Evolutionary conservation across 306 rosid species (phyloP).

Genomic region (Prunus mongolica): DNA sequence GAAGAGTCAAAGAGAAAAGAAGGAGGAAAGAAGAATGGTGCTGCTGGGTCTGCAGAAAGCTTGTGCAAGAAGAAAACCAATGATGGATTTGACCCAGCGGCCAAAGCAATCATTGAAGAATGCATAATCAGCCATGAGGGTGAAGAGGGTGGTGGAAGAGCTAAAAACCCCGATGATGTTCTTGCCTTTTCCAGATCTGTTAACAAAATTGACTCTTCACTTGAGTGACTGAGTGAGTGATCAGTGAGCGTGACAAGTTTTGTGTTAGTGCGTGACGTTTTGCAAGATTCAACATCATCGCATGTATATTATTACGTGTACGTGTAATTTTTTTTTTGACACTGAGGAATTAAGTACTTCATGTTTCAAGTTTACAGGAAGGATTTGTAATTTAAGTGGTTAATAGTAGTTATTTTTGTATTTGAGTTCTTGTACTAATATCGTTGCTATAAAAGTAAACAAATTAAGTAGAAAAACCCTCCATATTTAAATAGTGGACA

Average conservation of each 20-base stretch:
- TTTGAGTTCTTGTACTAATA: no score
- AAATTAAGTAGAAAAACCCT: no score
- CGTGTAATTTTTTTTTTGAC: no score
- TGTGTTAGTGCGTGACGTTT: no score
- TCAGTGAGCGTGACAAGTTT: neutral
- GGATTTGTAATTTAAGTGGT: no score
- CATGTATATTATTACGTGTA: no score
- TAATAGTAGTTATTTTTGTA: no score
- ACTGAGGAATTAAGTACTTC: no score
- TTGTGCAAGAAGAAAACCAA: neutral
- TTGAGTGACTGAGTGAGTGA: conserved; percentile 6
- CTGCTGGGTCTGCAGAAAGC: neutral
- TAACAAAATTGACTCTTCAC: conserved; percentile 29
- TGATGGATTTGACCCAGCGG: conserved; percentile 6
- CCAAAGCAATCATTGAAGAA: conserved; percentile 33
- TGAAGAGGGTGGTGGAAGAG: neutral
- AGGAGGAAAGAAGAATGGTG: neutral
- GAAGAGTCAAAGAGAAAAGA: neutral
- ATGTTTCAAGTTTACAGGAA: no score
- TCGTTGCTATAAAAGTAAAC: no score
- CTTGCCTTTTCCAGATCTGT: conserved; percentile 48
- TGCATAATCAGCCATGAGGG: conserved; percentile 5
- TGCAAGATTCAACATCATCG: no score
- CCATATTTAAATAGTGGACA: no score
- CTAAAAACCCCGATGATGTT: conserved; percentile 32